Percentiles rank a stretch among this genome's conserved stretches.
These are phyloP conservation scores for Pinus taeda DNA, from an alignment of 75 land plant genomes.

Conservation along the genomic window DNA sequence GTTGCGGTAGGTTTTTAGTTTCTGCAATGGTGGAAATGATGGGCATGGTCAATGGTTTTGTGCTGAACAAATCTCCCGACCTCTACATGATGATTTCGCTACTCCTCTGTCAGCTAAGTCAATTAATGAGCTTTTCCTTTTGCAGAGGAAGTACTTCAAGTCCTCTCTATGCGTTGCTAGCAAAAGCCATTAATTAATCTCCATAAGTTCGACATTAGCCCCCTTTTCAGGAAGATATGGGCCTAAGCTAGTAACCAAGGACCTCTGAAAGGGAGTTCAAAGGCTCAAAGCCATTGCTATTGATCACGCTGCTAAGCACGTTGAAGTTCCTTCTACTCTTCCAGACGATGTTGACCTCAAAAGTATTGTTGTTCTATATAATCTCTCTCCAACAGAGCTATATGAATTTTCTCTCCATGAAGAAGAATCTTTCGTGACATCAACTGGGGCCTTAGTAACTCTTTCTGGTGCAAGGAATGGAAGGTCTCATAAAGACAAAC, in stretches of 20 bases:
- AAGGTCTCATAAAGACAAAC: slow-evolving; percentile 54
- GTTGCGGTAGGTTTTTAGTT: neutral
- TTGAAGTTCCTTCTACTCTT: neutral
- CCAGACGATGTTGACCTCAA: slow-evolving; percentile 20
- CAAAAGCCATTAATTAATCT: slow-evolving; percentile 69
- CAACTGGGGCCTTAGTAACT: slow-evolving; percentile 48
- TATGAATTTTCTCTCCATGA: slow-evolving; percentile 51
- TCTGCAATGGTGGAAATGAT: slow-evolving; percentile 3
- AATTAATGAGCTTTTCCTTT: no score
- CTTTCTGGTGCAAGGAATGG: slow-evolving; percentile 53
- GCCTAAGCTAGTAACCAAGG: slow-evolving; percentile 81
- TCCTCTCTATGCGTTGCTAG: slow-evolving; percentile 64
- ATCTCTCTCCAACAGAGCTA: slow-evolving; percentile 51
- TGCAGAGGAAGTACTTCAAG: slow-evolving; percentile 65
- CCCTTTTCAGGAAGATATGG: slow-evolving; percentile 77
- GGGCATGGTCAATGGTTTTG: no score
- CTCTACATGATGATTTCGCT: no score
- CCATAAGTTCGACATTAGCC: slow-evolving; percentile 91
- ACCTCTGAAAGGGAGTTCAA: slow-evolving; percentile 48
- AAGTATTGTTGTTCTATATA: slow-evolving; percentile 40
- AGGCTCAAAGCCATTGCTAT: slow-evolving; percentile 6
- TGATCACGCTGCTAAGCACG: slow-evolving; percentile 9
- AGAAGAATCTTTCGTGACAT: slow-evolving; percentile 46
- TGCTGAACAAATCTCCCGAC: no score
- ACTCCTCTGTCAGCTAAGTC: no score